phyloP scores from a whole-genome alignment of 805 yeast genomes.

The Myxozyma neglecta region DNA sequence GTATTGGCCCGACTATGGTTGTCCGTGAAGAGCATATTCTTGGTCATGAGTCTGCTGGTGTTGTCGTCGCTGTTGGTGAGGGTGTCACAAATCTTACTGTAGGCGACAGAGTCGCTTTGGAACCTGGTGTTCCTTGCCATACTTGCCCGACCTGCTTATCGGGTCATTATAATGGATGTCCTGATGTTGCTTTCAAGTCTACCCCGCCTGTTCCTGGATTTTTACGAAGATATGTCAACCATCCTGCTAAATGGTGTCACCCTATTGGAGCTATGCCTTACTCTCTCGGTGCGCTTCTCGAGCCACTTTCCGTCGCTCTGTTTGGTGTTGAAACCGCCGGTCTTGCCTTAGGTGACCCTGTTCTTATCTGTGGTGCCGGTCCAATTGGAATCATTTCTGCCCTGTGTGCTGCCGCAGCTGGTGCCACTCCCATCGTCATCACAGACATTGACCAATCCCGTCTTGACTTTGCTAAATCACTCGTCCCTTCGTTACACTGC shows the following conservation, averaged over 20 bases:
- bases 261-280: conserved; percentile 46
- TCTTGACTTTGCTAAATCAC: conserved; percentile 48
- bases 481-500: conserved; percentile 51
- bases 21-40: conserved; percentile 60
- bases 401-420: conserved; percentile 52
- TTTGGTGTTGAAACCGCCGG: conserved; percentile 54
- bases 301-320: conserved; percentile 55
- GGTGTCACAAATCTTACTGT: conserved; percentile 48
- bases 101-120: conserved; percentile 48
- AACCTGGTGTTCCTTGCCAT: conserved; percentile 57
- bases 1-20: conserved; percentile 55
- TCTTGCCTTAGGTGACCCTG: conserved; percentile 51
- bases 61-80: conserved; percentile 51
- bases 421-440: conserved; percentile 54
- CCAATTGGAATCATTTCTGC: conserved; percentile 58
- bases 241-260: conserved; percentile 44
- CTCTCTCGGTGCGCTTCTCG: conserved; percentile 57
- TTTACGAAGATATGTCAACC: conserved; percentile 41
- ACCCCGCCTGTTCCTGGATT: conserved; percentile 44
- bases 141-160: conserved; percentile 40
- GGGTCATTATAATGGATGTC: conserved; percentile 44
- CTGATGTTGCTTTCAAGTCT: conserved; percentile 41
- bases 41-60: conserved; percentile 61
- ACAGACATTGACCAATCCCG: conserved; percentile 51
- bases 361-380: conserved; percentile 56